Evolutionary conservation across 2,329 filamentous ascomycete genomes (phyloP), one percentile per base, ranked within the genome.

Genomic region (Leptographium galeiforme): DNA sequence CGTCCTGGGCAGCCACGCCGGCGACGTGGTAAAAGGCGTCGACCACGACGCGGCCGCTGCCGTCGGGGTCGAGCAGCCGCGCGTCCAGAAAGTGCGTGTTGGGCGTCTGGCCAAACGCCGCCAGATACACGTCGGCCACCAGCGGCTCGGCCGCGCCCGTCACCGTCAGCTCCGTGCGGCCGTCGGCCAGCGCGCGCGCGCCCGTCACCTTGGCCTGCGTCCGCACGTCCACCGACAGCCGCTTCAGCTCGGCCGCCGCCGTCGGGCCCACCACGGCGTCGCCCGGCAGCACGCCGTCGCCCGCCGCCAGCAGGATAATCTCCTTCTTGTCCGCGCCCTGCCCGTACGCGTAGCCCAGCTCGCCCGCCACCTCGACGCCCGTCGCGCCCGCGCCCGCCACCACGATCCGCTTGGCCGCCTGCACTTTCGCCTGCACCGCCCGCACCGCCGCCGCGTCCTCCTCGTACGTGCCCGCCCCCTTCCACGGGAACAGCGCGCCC

Each of bases 311-410:
- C 5, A 76, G 57, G 38, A 81, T 68, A 58, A 77, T 76, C 30
- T 69, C 65, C 57, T 70, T 71, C 49, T 48, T 52, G 32, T 38
- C 54, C 14, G 33, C 14, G 45, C 52, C 56, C 16, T 6, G 38
- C 30, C 59, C 64, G 62, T 69, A 80, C 58, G 72, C 73, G 63
- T 68, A 73, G 48, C 68, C 71, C 32, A 82, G 69, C 67, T 82
- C 78, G 43, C 71, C 76, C 2, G 75, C 73, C 6, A 71, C 63
- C 65, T 82, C 78, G 52, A 78, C 69, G 52, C 78, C 78, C 2
- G 78, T 81, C 48, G 72, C 59, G 41, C 78, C 78, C 1, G 71
- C 77, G 50, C 78, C 78, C 4, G 70, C 78, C n/a, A 82, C 66
- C 54, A 80, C 70, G 60, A 81, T 72, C 63, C 74, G 72, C 56